Percentiles rank a stretch among this genome's conserved stretches.
These are phyloP conservation scores for Mortierella hygrophila DNA, from an alignment of 192 early-diverging fungal species.

Conservation along the genomic window DNA sequence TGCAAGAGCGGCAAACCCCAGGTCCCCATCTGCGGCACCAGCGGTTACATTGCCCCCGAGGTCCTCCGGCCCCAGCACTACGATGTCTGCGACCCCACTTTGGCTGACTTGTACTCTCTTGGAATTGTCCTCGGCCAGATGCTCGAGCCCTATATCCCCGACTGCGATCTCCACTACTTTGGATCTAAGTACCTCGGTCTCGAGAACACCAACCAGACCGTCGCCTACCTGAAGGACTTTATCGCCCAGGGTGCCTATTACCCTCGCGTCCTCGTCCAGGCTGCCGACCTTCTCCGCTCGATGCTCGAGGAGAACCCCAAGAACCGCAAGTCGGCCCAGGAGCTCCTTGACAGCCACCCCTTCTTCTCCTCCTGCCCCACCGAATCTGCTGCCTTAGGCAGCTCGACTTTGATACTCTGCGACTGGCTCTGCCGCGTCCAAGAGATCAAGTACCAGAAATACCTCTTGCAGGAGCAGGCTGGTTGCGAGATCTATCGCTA, in stretches of 20 bases:
- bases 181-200: constrained; percentile 69
- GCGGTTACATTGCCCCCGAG: constrained; percentile 83
- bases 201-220: constrained; percentile 52
- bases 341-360: constrained; percentile 40
- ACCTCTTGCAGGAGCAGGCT: constrained; percentile 29
- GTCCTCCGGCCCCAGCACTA: constrained; percentile 52
- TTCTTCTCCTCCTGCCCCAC: constrained; percentile 17
- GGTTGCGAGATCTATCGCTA: constrained; percentile 52
- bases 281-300: constrained; percentile 35
- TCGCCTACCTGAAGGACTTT: constrained; percentile 43
- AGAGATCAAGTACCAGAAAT: constrained; percentile 57
- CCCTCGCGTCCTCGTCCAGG: constrained; percentile 34
- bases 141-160: constrained; percentile 80
- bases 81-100: constrained; percentile 48
- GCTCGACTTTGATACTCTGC: constrained; percentile 34
- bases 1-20: constrained; percentile 21
- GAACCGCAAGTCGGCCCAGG: constrained; percentile 42
- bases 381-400: neutral
- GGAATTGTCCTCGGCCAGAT: constrained; percentile 84
- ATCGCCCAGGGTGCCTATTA: constrained; percentile 42
- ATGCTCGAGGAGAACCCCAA: constrained; percentile 51
- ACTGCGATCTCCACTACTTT: constrained; percentile 74
- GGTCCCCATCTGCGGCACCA: constrained; percentile 68
- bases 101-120: constrained; percentile 77
- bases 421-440: constrained; percentile 54